These are phyloP conservation scores for Stemphylium vesicarium DNA, from an alignment of 2,329 filamentous ascomycete species.

Conservation along the genomic window DNA sequence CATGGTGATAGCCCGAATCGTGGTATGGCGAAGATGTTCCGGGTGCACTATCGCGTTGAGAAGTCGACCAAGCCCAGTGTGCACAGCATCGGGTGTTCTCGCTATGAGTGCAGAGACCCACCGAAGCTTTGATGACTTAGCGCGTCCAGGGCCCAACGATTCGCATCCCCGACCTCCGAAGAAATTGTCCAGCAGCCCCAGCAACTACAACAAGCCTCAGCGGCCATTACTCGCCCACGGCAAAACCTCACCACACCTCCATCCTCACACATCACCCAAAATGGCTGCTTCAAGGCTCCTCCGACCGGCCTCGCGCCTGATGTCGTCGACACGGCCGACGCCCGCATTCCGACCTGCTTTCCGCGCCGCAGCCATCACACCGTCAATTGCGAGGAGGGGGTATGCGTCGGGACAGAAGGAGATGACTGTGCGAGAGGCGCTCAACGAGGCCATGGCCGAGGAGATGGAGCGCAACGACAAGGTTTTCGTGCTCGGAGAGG, in stretches of 20 bases:
- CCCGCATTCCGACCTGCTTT: slow-evolving; percentile 61
- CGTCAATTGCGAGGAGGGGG: slow-evolving; percentile 57
- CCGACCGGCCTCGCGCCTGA: slow-evolving; percentile 67
- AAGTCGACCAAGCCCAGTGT: neutral
- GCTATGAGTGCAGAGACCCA: slow-evolving; percentile 11
- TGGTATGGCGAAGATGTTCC: neutral
- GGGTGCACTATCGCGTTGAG: neutral
- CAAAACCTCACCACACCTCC: slow-evolving; percentile 28
- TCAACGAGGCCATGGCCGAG: slow-evolving; percentile 97
- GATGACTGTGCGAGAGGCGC: slow-evolving; percentile 93
- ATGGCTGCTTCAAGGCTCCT: slow-evolving; percentile 69
- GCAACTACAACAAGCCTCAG: slow-evolving; percentile 28
- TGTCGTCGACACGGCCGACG: slow-evolving; percentile 62
- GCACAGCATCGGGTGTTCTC: slow-evolving; percentile 17
- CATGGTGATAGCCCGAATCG: too few species aligned
- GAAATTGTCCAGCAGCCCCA: slow-evolving; percentile 34
- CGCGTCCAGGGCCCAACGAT: slow-evolving; percentile 22
- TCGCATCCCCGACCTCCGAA: slow-evolving; percentile 31
- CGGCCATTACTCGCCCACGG: slow-evolving; percentile 37
- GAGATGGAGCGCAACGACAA: slow-evolving; percentile 94
- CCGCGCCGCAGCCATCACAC: slow-evolving; percentile 55
- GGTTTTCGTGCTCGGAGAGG: slow-evolving; percentile 95
- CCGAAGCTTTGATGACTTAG: slow-evolving; percentile 16
- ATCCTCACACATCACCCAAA: slow-evolving; percentile 17
- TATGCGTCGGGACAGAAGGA: slow-evolving; percentile 78